phyloP scores from a whole-genome alignment of 306 rosid genomes.

The Prunus padus region DNA sequence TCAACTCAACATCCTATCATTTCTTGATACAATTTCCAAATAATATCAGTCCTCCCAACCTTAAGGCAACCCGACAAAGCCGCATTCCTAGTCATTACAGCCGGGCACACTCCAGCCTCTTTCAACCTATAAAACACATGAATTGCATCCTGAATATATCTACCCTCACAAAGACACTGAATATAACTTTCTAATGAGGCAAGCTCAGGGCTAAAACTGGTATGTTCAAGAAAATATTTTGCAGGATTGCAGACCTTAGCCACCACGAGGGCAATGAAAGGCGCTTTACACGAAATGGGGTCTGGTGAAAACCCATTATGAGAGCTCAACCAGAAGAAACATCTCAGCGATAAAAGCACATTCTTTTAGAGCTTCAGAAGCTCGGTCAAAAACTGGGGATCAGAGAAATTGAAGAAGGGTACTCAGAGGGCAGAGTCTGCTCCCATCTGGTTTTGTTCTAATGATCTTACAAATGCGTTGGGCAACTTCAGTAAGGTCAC shows the following conservation, averaged over 20 bases:
- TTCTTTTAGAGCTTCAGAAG: constrained; percentile 53
- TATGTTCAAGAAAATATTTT: constrained; percentile 38
- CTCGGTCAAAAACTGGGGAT: constrained; percentile 50
- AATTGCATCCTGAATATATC: constrained; percentile 55
- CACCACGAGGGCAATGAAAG: constrained; percentile 53
- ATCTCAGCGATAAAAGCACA: constrained; percentile 61
- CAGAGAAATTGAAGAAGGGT: constrained; percentile 55
- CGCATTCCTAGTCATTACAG: constrained; percentile 52
- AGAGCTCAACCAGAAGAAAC: constrained; percentile 65
- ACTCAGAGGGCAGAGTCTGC: constrained; percentile 51
- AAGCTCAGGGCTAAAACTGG: constrained; percentile 43
- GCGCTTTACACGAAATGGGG: constrained; percentile 38
- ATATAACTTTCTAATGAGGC: constrained; percentile 55
- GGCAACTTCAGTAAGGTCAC: constrained; percentile 29
- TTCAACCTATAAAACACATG: constrained; percentile 43
- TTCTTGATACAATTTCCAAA: constrained; percentile 63
- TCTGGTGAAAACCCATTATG: constrained; percentile 42
- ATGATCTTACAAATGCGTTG: constrained; percentile 49
- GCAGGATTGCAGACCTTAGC: constrained; percentile 61
- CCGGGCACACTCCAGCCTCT: constrained; percentile 42
- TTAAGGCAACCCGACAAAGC: constrained; percentile 51
- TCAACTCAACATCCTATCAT: constrained; percentile 53
- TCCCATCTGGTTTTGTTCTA: constrained; percentile 70
- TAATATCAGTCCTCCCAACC: constrained; percentile 48
- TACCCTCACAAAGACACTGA: constrained; percentile 43